These are phyloP conservation scores for Sequoiadendron giganteum DNA, from an alignment of 75 land plant genomes.

Conservation along the genomic window DNA sequence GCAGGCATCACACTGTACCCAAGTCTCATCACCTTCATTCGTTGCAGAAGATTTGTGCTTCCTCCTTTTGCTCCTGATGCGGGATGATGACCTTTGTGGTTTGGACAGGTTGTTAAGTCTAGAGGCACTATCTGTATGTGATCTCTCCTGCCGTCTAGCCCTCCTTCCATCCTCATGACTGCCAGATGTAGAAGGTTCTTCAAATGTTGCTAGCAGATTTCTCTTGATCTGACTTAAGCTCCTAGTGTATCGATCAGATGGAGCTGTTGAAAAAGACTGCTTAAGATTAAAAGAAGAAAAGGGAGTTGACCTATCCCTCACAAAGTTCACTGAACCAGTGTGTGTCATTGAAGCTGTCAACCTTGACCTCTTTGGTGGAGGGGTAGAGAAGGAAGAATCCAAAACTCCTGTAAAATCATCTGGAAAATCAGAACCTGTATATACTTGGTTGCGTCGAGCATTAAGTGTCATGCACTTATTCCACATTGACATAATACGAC, in stretches of 20 bases:
- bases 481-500: constrained; percentile 17
- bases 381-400: constrained; percentile 9
- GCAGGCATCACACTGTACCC: constrained; percentile 97
- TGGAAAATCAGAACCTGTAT: constrained; percentile 10
- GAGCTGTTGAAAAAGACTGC: constrained; percentile 19
- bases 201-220: constrained; percentile 52
- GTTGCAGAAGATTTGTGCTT: constrained; percentile 1
- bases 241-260: constrained; percentile 28
- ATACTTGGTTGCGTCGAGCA: constrained; percentile 30
- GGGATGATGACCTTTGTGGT: neutral
- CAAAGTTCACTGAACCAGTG: neutral
- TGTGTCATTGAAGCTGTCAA: constrained; percentile 7
- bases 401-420: constrained; percentile 2
- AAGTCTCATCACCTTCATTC: constrained; percentile 48
- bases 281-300: neutral
- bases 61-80: constrained; percentile 4
- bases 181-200: constrained; percentile 10
- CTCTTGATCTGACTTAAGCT: constrained; percentile 45
- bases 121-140: neutral
- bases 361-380: constrained; percentile 21
- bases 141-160: constrained; percentile 7
- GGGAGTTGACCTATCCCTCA: neutral
- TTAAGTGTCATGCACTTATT: constrained; percentile 44
- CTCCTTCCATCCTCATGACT: constrained; percentile 11
- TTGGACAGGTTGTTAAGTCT: constrained; percentile 2